A percentile compares a stretch with the other conserved stretches of the same genome.
Evolutionary conservation across 106 monocot genomes (phyloP).

Genomic region (Acorus gramineus): DNA sequence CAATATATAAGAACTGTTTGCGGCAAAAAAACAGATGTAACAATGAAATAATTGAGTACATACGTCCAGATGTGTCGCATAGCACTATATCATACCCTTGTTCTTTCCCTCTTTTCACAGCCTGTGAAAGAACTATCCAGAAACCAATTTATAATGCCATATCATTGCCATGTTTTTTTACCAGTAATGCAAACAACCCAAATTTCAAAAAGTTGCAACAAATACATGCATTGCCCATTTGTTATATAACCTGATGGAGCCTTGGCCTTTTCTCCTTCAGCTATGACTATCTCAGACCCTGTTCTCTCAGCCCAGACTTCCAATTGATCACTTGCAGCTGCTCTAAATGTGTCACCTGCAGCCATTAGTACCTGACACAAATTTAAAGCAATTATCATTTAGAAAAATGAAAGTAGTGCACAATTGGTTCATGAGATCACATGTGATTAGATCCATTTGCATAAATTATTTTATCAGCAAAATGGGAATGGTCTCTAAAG

Average conservation of each 20-base stretch:
- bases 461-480: no score
- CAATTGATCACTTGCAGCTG: slow-evolving; percentile 91
- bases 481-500: no score
- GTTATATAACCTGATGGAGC: slow-evolving; percentile 45
- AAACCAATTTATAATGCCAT: slow-evolving; percentile 20
- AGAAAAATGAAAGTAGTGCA: neutral
- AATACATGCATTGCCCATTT: no score
- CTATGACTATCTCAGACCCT: slow-evolving; percentile 75
- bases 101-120: slow-evolving; percentile 80
- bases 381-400: neutral
- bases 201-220: no score
- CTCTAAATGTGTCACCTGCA: slow-evolving; percentile 96
- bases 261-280: slow-evolving; percentile 62
- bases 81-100: slow-evolving; percentile 79
- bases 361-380: slow-evolving; percentile 74
- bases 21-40: neutral
- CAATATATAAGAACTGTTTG: neutral
- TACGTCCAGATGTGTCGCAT: slow-evolving; percentile 98
- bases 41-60: slow-evolving; percentile 16
- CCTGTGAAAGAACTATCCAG: slow-evolving; percentile 82
- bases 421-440: neutral
- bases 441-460: no score
- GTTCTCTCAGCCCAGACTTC: slow-evolving; percentile 97
- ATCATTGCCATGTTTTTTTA: no score
- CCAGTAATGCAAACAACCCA: neutral